Conservation (phyloP, 768 basidiomycete species). For the Leccinum imitatum region DNA sequence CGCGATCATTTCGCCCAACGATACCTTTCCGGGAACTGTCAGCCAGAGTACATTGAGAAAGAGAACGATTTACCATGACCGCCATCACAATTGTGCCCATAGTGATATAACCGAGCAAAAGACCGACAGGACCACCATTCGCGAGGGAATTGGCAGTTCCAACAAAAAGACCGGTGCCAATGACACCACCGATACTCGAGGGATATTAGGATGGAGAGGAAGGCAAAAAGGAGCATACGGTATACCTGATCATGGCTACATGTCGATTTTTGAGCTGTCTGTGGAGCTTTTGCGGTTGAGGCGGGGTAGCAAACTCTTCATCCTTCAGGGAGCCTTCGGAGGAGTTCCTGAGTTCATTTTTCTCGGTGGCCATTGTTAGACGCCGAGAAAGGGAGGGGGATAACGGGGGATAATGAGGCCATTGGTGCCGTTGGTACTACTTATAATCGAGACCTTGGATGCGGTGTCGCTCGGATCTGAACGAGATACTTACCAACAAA, state of each 20-base stretch:
- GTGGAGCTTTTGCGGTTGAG: conserved; percentile 34
- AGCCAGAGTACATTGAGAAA: background rate
- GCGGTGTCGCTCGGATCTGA: background rate
- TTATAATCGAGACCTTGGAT: background rate
- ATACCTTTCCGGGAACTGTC: conserved; percentile 41
- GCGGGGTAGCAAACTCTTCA: conserved; percentile 14
- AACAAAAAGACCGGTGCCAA: conserved; percentile 63
- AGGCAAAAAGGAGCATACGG: background rate
- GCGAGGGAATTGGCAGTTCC: conserved; percentile 53
- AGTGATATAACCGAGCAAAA: conserved; percentile 66
- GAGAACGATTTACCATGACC: conserved; percentile 55
- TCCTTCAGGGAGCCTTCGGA: conserved; percentile 23
- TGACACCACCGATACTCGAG: conserved; percentile 59
- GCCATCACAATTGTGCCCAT: conserved; percentile 70
- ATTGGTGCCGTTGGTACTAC: background rate
- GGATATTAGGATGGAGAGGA: conserved; percentile 1
- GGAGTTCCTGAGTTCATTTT: conserved; percentile 14
- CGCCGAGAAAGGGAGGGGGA: background rate
- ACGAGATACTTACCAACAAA: too few relatives aligned
- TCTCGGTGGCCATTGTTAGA: conserved; percentile 22
- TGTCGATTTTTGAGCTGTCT: conserved; percentile 76
- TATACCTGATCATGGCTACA: conserved; percentile 77
- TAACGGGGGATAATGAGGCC: background rate
- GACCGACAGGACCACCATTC: conserved; percentile 69
- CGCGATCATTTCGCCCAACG: conserved; percentile 60